Evolutionary conservation across 495 filamentous ascomycete genomes (phyloP).

Genomic region (Penicillium cinerascens): DNA sequence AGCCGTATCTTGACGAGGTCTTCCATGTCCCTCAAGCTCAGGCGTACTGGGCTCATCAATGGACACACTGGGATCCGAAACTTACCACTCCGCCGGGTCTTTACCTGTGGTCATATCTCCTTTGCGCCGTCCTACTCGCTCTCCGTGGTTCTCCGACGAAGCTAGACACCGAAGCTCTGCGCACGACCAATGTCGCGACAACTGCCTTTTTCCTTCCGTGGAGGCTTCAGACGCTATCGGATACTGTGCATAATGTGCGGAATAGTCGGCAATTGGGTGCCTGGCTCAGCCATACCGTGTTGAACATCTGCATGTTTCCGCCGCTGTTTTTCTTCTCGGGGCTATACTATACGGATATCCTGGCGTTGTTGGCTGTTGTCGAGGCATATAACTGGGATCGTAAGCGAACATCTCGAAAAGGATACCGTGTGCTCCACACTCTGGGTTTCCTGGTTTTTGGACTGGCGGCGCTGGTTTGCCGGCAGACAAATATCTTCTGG

Average conservation of each 20-base stretch:
- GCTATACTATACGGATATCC: slow-evolving; percentile 90
- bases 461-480: slow-evolving; percentile 62
- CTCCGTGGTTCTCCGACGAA: slow-evolving; percentile 40
- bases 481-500: slow-evolving; percentile 98
- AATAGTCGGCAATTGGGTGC: slow-evolving; percentile 38
- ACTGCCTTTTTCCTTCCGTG: slow-evolving; percentile 38
- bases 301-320: slow-evolving; percentile 86
- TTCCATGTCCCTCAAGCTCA: slow-evolving; percentile 95
- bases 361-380: slow-evolving; percentile 58
- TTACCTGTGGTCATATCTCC: slow-evolving; percentile 56
- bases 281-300: slow-evolving; percentile 55
- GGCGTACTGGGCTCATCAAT: slow-evolving; percentile 73
- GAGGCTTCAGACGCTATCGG: slow-evolving; percentile 40
- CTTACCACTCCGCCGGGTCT: slow-evolving; percentile 94
- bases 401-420: slow-evolving; percentile 19
- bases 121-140: slow-evolving; percentile 32
- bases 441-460: slow-evolving; percentile 52
- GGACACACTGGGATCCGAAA: slow-evolving; percentile 84
- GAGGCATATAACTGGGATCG: slow-evolving; percentile 63
- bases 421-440: slow-evolving; percentile 16
- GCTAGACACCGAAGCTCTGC: slow-evolving; percentile 36
- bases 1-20: slow-evolving; percentile 90
- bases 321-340: slow-evolving; percentile 92
- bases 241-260: slow-evolving; percentile 33
- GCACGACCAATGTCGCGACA: slow-evolving; percentile 39